phyloP scores from a whole-genome alignment of 306 rosid species.

The Trifolium fragiferum region DNA sequence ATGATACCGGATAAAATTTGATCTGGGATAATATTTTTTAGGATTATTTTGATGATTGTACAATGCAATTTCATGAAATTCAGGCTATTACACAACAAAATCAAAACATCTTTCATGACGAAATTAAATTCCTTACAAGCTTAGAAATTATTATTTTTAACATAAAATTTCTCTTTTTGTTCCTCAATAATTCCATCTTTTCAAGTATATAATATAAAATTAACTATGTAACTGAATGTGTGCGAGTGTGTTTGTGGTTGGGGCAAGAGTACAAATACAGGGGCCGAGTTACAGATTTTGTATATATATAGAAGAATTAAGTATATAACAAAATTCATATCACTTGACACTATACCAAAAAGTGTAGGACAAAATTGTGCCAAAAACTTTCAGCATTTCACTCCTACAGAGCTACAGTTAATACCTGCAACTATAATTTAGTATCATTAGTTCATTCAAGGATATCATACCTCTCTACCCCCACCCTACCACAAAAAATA shows the following conservation, averaged over 20 bases:
- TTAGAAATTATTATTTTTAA: not conserved
- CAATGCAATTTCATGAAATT: too few relatives aligned
- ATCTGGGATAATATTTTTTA: too few relatives aligned
- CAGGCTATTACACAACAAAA: not conserved
- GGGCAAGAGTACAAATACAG: slow-evolving; percentile 19
- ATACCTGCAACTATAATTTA: slow-evolving; percentile 40
- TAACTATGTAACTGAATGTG: not conserved
- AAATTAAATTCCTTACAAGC: not conserved
- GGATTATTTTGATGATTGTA: too few relatives aligned
- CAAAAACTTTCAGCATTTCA: slow-evolving; percentile 47
- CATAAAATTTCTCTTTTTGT: not conserved
- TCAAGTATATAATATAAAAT: not conserved
- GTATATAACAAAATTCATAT: slow-evolving; percentile 42
- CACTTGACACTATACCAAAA: slow-evolving; percentile 30
- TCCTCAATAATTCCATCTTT: not conserved
- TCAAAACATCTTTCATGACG: not conserved
- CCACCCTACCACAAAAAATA: slow-evolving; percentile 20
- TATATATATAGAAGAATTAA: slow-evolving; percentile 31
- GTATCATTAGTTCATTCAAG: slow-evolving; percentile 24
- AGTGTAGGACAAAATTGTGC: slow-evolving; percentile 49
- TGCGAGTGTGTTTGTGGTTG: not conserved
- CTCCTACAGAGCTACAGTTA: slow-evolving; percentile 39
- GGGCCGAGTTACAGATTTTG: slow-evolving; percentile 20
- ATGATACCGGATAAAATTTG: too few relatives aligned
- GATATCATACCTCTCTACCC: slow-evolving; percentile 26